These are phyloP conservation scores for Alloascoidea hylecoeti DNA, from an alignment of 805 yeast genomes.

Conservation along the genomic window DNA sequence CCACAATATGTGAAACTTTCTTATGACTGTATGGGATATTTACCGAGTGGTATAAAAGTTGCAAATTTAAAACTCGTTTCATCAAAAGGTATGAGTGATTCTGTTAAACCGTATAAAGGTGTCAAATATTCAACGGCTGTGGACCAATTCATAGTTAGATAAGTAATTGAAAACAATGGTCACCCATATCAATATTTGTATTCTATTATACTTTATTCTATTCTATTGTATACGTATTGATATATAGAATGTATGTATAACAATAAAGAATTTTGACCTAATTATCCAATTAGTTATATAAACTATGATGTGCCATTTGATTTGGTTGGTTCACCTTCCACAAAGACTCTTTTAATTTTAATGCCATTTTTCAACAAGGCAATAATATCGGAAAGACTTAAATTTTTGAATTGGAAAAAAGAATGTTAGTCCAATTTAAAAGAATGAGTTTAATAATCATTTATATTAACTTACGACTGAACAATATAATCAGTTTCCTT, in stretches of 20 bases:
- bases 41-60: conserved; percentile 67
- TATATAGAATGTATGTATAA: neutral
- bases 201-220: neutral
- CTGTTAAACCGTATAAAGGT: conserved; percentile 76
- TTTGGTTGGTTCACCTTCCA: too few relatives aligned
- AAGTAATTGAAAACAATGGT: too few relatives aligned
- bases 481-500: conserved; percentile 22
- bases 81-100: conserved; percentile 42
- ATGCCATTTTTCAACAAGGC: conserved; percentile 6
- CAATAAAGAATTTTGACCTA: neutral
- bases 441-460: conserved; percentile 8
- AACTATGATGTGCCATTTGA: too few relatives aligned
- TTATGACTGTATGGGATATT: conserved; percentile 49
- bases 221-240: neutral
- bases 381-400: conserved; percentile 8
- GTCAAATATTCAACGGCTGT: conserved; percentile 66
- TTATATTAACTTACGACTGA: conserved; percentile 10
- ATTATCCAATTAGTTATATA: too few relatives aligned
- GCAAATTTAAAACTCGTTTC: conserved; percentile 44
- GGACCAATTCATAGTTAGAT: conserved; percentile 40
- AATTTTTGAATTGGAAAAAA: too few relatives aligned
- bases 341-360: too few relatives aligned
- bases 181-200: too few relatives aligned
- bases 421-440: too few relatives aligned
- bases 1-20: conserved; percentile 34